Percentiles rank a stretch among this genome's conserved stretches.
Evolutionary conservation across 331 rosid species (phyloP).

Genomic region (Arachis monticola): DNA sequence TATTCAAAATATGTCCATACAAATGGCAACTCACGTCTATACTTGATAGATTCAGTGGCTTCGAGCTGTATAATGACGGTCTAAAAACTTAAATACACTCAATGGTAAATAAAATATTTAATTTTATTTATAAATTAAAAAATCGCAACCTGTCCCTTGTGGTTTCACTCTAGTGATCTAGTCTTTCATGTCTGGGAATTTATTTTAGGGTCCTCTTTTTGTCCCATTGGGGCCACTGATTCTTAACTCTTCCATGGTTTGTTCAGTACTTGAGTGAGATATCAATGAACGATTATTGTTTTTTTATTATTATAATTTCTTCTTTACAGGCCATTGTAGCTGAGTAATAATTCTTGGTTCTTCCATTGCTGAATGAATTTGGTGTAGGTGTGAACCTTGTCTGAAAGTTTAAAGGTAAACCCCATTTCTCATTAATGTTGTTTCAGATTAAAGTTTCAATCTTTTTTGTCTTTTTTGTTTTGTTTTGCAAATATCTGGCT

Average conservation of each 20-base stretch:
- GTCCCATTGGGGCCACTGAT: conserved; percentile 50
- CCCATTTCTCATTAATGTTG: conserved; percentile 42
- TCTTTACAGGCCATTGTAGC: conserved; percentile 43
- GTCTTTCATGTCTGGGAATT: conserved; percentile 40
- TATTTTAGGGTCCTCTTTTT: conserved; percentile 48
- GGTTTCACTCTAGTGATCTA: conserved; percentile 9
- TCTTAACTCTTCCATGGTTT: conserved; percentile 41
- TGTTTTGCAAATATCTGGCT: conserved; percentile 3
- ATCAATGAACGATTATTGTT: conserved; percentile 41
- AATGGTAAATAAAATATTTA: too few species aligned
- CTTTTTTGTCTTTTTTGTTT: conserved; percentile 36
- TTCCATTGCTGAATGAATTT: conserved; percentile 73
- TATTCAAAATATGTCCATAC: too few species aligned
- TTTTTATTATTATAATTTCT: conserved; percentile 30
- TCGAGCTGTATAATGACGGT: too few species aligned
- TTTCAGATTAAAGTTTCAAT: conserved; percentile 23
- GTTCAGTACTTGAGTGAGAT: conserved; percentile 48
- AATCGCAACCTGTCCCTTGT: neutral
- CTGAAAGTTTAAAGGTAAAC: conserved; percentile 64
- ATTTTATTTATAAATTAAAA: too few species aligned
- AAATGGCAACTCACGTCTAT: too few species aligned
- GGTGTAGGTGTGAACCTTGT: conserved; percentile 48
- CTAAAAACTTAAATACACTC: too few species aligned
- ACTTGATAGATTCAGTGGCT: too few species aligned
- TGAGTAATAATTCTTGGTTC: conserved; percentile 32